Base-by-base conservation (phyloP, 768 basidiomycete species). In the Lactarius trivialis region DNA sequence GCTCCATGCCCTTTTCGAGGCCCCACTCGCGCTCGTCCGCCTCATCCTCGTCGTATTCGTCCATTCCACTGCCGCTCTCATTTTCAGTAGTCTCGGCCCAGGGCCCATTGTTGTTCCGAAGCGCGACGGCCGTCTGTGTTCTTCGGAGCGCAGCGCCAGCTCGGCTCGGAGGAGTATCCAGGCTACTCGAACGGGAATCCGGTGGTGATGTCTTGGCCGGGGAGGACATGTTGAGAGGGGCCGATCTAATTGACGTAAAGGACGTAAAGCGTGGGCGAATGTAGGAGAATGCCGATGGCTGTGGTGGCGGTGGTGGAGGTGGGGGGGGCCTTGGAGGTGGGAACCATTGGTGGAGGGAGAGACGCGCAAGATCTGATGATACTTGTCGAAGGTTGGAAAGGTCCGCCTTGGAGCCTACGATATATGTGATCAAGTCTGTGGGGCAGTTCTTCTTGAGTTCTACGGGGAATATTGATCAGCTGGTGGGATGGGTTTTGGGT, bases 391-490 rank as follows among this genome's bases (percentile, higher is more conserved):
- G 79, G 43, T 78, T 76, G 62, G 81, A 74, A 63, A 93, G 81
- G 78, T 93, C 90, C 69, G 90, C 88, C 74, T 98, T 98, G 65
- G 94, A 85, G 60, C 95, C 94, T 68, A 97, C 93, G 69, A 98
- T 91, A 74, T 94, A 93, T 70, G 97, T 93, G 72, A 96, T 87
- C 61, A 94, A 81, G 70, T 95, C 92, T 54, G 88, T 82, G 48
- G 88, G 79, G 69, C 90, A 91, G 71, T 93, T 92, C 81, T 89
- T 91, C 83, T 89, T 92, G 66, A 92, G 80, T 76, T 93, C 91
- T 93, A 75, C 45, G 67, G 69, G 26, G 32, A 56, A 56, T 21
- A 21, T 53, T 55, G 60, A 54, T 58, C 55, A 63, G 58, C 48
- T 50, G 53, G 3, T 45, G 43, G 50, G 37, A 58, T 58, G 55